phyloP scores from a whole-genome alignment of 495 filamentous ascomycete genomes.

The Penicillium flavigenum region DNA sequence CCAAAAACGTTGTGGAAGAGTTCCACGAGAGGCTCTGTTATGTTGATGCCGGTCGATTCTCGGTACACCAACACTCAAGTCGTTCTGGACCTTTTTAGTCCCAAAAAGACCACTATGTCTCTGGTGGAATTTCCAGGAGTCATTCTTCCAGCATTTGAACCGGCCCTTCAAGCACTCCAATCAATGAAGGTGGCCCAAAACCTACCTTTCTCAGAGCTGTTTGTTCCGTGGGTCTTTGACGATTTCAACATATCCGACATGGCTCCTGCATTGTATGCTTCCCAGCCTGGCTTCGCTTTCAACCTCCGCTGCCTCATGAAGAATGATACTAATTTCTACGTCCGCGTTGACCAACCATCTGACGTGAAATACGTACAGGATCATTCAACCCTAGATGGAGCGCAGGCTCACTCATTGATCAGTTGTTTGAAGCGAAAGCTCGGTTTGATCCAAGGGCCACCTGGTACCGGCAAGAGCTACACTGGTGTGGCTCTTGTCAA shows the following conservation, averaged over 20 bases:
- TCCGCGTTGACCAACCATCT: constrained; percentile 36
- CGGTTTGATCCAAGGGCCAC: constrained; percentile 75
- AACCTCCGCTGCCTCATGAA: constrained; percentile 49
- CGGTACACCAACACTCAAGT: neutral
- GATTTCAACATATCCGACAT: constrained; percentile 17
- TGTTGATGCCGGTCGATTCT: constrained; percentile 3
- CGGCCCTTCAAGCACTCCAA: constrained; percentile 65
- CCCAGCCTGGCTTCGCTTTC: constrained; percentile 51
- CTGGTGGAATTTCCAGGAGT: constrained; percentile 73
- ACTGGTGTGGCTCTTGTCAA: constrained; percentile 61
- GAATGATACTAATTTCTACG: constrained; percentile 30
- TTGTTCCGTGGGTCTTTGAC: constrained; percentile 1
- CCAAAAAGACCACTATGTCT: constrained; percentile 17
- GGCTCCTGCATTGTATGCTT: constrained; percentile 55
- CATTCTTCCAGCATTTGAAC: constrained; percentile 64
- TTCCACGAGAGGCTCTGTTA: neutral
- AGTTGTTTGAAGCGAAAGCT: constrained; percentile 54
- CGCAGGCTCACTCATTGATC: constrained; percentile 58
- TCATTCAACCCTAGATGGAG: constrained; percentile 54
- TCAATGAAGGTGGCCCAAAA: constrained; percentile 42
- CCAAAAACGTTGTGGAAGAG: neutral
- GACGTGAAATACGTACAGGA: constrained; percentile 41
- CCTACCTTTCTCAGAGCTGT: constrained; percentile 8
- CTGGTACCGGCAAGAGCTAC: constrained; percentile 76
- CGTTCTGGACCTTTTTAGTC: neutral